A percentile compares a stretch with the other conserved stretches of the same genome.
phyloP scores from a whole-genome alignment of 1,139 yeast species.

The Saccharomyces pastorianus region DNA sequence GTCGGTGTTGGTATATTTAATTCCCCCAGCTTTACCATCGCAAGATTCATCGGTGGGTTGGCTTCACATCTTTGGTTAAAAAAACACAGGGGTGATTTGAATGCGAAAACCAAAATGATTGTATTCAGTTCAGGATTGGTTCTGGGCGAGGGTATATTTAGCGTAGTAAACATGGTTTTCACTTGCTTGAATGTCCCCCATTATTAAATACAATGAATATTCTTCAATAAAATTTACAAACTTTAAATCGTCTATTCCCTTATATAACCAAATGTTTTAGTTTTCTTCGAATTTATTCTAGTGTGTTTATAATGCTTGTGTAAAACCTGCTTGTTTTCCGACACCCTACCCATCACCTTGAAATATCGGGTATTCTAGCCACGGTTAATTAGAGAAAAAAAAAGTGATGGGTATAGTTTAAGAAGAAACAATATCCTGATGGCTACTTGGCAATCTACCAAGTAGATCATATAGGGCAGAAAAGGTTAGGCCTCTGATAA shows the following conservation, averaged over 20 bases:
- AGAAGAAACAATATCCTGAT: background rate
- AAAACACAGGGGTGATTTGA: conserved; percentile 30
- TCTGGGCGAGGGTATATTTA: conserved; percentile 85
- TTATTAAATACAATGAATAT: conserved; percentile 22
- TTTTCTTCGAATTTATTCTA: background rate
- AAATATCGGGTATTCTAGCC: background rate
- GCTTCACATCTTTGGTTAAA: conserved; percentile 55
- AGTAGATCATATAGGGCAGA: background rate
- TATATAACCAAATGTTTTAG: background rate
- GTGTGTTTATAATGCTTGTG: no score
- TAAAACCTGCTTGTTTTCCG: no score
- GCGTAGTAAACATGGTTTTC: conserved; percentile 71
- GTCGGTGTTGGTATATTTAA: conserved; percentile 95
- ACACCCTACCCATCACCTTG: background rate
- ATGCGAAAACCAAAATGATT: conserved; percentile 58
- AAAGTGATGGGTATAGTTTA: background rate
- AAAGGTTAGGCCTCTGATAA: conserved; percentile 3
- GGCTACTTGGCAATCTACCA: background rate
- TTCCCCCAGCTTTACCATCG: conserved; percentile 86
- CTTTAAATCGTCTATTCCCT: background rate
- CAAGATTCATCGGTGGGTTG: conserved; percentile 87
- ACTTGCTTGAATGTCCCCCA: conserved; percentile 54
- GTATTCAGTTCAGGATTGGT: conserved; percentile 89
- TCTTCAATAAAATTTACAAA: background rate
- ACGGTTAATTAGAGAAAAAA: background rate